Conservation (phyloP, 805 yeast species). For the Sugiyamaella floridensis region DNA sequence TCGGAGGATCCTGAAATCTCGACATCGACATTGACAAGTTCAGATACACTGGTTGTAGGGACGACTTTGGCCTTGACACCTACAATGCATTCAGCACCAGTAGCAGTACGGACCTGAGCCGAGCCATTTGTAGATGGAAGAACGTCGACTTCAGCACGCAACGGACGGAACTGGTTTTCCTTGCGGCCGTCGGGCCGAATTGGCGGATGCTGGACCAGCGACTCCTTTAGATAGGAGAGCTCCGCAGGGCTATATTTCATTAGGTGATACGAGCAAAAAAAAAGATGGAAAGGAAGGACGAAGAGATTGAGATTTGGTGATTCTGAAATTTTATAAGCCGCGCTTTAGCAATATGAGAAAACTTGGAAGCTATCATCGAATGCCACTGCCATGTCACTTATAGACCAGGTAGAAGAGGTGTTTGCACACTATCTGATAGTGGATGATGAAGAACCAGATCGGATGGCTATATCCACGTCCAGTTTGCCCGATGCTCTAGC, state of each 20-base stretch:
- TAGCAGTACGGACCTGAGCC: conserved; percentile 74
- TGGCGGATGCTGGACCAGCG: conserved; percentile 52
- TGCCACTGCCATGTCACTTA: neutral
- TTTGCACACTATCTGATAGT: conserved; percentile 24
- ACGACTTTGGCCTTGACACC: conserved; percentile 86
- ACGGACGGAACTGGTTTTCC: conserved; percentile 70
- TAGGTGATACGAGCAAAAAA: neutral
- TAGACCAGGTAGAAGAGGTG: conserved; percentile 22
- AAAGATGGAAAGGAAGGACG: neutral
- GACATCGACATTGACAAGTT: conserved; percentile 65
- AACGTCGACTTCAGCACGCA: conserved; percentile 74
- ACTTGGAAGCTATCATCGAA: no score
- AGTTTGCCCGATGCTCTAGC: conserved; percentile 24
- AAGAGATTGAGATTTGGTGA: neutral
- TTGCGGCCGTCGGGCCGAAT: conserved; percentile 83
- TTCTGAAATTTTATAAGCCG: neutral
- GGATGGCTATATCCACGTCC: conserved; percentile 20
- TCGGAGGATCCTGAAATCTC: conserved; percentile 66
- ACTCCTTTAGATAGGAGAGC: conserved; percentile 59
- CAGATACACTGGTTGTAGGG: conserved; percentile 31
- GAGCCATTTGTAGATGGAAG: conserved; percentile 90
- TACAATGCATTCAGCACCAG: conserved; percentile 89
- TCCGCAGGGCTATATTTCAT: conserved; percentile 35
- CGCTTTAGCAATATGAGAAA: neutral
- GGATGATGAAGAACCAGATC: conserved; percentile 21